Base-by-base conservation (phyloP, 2,329 filamentous ascomycete genomes). In the Fusarium abutilonis region DNA sequence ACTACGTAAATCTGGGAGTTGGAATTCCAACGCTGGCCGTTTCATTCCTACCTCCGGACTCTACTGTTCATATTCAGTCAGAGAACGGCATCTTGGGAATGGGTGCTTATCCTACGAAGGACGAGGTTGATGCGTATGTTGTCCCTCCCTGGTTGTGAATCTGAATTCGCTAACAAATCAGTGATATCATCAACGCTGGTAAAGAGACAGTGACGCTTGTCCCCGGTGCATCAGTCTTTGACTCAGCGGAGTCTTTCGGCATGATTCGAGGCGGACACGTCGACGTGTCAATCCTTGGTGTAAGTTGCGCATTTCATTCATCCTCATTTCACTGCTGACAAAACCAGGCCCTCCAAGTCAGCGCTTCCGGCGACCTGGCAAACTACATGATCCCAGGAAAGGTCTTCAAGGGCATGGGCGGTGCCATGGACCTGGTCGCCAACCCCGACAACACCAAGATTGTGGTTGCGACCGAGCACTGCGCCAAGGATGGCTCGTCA, bases 351-450 rank as follows among this genome's bases (percentile, higher is more conserved):
- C 86, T 94, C 65, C 90, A 96, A 78, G 91, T 95, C 19, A 89
- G 86, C 64, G 90, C 90, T 0, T 81, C 84, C 3, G 92, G 92
- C 23, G 92, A 96, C 72, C 77, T 96, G 49, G 92, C 92, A 41
- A 95, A 95, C 77, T 96, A 92, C 81, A 95, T 95, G 89, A 90
- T 96, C 62, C 92, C 92, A 0, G 92, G 92, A 21, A 95, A 94
- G 76, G 86, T 92, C 10, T 87, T 93, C 77, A 95, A 95, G 82
- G 92, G 92, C 15, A 95, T 96, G 88, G 92, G 92, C 59, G 88
- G 88, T 26, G 88, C 88, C 15, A 91, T 91, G 88, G 88, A 91
- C 72, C 77, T 91, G 8, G 87, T 91, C 10, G 87, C 86, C 34
- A 90, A 90, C 75, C 88, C 88, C 1, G 86, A 89, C 66, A 81